Base-by-base conservation (phyloP, 441 rosid genomes). In the Arabidopsis hybrid region DNA sequence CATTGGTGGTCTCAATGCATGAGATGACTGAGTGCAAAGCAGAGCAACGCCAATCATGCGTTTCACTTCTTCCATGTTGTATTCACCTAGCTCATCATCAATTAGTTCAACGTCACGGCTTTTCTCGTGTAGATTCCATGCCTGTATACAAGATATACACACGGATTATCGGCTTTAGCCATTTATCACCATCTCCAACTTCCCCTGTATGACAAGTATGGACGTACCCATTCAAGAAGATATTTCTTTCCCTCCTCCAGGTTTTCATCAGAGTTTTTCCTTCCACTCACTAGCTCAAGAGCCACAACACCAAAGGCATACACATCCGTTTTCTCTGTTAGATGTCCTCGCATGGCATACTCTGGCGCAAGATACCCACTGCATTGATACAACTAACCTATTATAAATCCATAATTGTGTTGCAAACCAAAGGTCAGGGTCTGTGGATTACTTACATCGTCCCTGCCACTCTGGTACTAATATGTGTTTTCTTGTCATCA, bases 291-390 rank as follows among this genome's bases (percentile, higher is more conserved):
- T 26, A 85, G 36, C 72, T 92, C 96, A 34, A 92, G 74, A 35
- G 85, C 85, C 59, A 89, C 85, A 10, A 90, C 85, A 8, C 95
- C 96, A 60, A 91, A 93, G 6, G 86, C 85, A 55, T 82, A 92
- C 5, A 89, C 97, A 73, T 92, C 95, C 1, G 86, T 84, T 79
- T 92, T 90, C 79, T 92, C 96, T 1, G 98, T 90, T 4, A 92
- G 87, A 63, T 84, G 93, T 35, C 95, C 92, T 7, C 85, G 89
- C 93, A 90, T 86, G 1, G 92, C 98, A 62, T 89, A 91, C 75
- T 90, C 96, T 0, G 96, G 97, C 10, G 95, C 88, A 9, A 93
- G 81, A 73, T 93, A 93, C 10, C 97, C 96, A 35, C 96, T 76
- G 51, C 69, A 76, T 49, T 14, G 57, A 14, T 9, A n/a, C 47